Evolutionary conservation across 2,329 filamentous ascomycete genomes (phyloP).

Genomic region (Penicillium paneum): DNA sequence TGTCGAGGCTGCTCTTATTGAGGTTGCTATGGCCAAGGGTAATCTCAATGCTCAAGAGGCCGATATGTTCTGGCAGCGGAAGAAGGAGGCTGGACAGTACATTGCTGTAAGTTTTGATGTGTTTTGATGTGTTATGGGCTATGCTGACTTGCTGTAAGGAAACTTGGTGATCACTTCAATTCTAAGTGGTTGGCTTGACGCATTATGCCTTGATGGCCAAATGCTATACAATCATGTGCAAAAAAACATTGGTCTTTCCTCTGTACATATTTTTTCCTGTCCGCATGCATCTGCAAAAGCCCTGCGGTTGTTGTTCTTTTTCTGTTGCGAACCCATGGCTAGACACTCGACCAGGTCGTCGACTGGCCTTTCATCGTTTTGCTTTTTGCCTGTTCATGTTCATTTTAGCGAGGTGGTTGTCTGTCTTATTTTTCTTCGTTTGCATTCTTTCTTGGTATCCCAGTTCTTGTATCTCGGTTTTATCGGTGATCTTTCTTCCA

Average conservation of each 20-base stretch:
- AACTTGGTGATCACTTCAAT: conserved; percentile 32
- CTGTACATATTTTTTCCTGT: neutral
- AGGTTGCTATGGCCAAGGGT: conserved; percentile 90
- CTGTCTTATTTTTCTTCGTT: conserved; percentile 5
- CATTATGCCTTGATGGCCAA: neutral
- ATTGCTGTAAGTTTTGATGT: conserved; percentile 62
- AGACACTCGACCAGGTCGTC: neutral
- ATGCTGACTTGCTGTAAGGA: conserved; percentile 24
- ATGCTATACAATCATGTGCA: neutral
- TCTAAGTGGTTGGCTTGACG: neutral
- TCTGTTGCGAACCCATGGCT: neutral
- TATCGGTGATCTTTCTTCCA: neutral
- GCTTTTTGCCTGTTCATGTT: conserved; percentile 1
- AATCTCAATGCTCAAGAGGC: conserved; percentile 80
- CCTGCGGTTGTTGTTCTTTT: neutral
- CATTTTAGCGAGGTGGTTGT: conserved; percentile 24
- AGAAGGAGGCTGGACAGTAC: conserved; percentile 91
- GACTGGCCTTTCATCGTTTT: neutral
- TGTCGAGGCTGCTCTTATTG: conserved; percentile 79
- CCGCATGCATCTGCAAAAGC: neutral
- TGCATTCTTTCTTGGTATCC: neutral
- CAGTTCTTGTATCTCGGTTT: neutral
- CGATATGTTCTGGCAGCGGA: conserved; percentile 80
- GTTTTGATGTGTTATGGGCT: neutral
- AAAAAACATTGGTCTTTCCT: neutral